Evolutionary conservation across 768 basidiomycete genomes (phyloP).

Genomic region (Boletus edulis): DNA sequence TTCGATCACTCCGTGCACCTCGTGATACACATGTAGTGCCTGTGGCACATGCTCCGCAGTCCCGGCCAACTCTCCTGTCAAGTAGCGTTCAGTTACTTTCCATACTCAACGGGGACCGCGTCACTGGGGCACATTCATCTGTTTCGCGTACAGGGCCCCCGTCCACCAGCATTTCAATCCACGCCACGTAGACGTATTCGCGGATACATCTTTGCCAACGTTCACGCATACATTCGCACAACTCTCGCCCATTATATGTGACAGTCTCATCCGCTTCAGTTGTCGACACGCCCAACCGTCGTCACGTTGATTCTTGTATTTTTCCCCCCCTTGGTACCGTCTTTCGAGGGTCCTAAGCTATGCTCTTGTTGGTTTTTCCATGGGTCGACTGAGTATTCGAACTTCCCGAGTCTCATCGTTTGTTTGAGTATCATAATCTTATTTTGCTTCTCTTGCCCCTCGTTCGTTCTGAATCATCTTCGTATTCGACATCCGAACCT

Average conservation of each 20-base stretch:
- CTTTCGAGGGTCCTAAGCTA: slow-evolving; percentile 19
- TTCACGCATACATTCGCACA: slow-evolving; percentile 21
- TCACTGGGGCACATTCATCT: slow-evolving; percentile 6
- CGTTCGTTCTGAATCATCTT: slow-evolving; percentile 15
- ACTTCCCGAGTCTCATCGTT: slow-evolving; percentile 20
- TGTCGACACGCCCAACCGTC: background rate
- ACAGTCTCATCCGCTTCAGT: background rate
- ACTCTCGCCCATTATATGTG: background rate
- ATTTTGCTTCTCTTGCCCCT: slow-evolving; percentile 22
- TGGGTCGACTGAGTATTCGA: slow-evolving; percentile 24
- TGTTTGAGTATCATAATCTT: slow-evolving; percentile 31
- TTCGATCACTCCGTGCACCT: slow-evolving; percentile 8
- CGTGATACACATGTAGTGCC: slow-evolving; percentile 14
- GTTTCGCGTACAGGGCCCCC: slow-evolving; percentile 7
- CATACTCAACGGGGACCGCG: slow-evolving; percentile 32
- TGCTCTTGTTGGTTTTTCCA: slow-evolving; percentile 20
- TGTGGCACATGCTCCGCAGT: slow-evolving; percentile 11
- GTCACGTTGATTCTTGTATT: slow-evolving; percentile 17
- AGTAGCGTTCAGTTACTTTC: slow-evolving; percentile 34
- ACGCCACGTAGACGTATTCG: slow-evolving; percentile 22
- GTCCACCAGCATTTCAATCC: slow-evolving; percentile 14
- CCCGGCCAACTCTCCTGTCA: slow-evolving; percentile 18
- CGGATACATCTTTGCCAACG: slow-evolving; percentile 4
- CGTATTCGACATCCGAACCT: slow-evolving; percentile 16
- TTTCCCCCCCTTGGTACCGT: slow-evolving; percentile 7